phyloP scores from a whole-genome alignment of 2,329 filamentous ascomycete species.

The Colletotrichum zoysiae region DNA sequence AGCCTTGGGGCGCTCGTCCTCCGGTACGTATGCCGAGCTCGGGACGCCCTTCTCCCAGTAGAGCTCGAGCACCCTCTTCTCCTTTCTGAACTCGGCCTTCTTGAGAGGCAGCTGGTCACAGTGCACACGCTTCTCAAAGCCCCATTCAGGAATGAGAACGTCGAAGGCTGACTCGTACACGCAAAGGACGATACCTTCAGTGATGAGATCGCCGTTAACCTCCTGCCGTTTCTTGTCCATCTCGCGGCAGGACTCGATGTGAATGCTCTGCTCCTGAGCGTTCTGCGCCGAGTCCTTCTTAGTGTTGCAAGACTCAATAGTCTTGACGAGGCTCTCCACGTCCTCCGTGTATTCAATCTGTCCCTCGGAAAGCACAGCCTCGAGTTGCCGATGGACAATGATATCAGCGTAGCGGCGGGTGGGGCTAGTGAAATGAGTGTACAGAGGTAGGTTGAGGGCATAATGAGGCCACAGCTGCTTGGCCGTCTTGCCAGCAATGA shows the following conservation, averaged over 20 bases:
- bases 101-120: conserved; percentile 97
- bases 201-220: conserved; percentile 90
- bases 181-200: conserved; percentile 94
- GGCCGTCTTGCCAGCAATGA: conserved; percentile 81
- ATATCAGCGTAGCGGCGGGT: conserved; percentile 96
- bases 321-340: conserved; percentile 88
- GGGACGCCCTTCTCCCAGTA: conserved; percentile 99
- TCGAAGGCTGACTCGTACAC: conserved; percentile 99
- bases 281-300: conserved; percentile 99
- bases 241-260: conserved; percentile 95
- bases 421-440: conserved; percentile 97
- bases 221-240: conserved; percentile 95
- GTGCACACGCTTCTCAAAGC: conserved; percentile 99
- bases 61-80: conserved; percentile 91
- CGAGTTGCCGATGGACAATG: conserved; percentile 93
- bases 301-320: conserved; percentile 94
- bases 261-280: conserved; percentile 97
- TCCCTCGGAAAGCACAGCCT: conserved; percentile 85
- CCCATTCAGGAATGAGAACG: conserved; percentile 96
- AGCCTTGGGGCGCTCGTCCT: conserved; percentile 94
- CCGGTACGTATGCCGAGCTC: conserved; percentile 94
- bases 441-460: conserved; percentile 89
- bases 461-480: conserved; percentile 89
- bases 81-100: conserved; percentile 99
- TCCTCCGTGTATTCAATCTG: conserved; percentile 90